Evolutionary conservation across 371 early-diverging fungal genomes (phyloP).

Genomic region (Apophysomyces ossiformis): DNA sequence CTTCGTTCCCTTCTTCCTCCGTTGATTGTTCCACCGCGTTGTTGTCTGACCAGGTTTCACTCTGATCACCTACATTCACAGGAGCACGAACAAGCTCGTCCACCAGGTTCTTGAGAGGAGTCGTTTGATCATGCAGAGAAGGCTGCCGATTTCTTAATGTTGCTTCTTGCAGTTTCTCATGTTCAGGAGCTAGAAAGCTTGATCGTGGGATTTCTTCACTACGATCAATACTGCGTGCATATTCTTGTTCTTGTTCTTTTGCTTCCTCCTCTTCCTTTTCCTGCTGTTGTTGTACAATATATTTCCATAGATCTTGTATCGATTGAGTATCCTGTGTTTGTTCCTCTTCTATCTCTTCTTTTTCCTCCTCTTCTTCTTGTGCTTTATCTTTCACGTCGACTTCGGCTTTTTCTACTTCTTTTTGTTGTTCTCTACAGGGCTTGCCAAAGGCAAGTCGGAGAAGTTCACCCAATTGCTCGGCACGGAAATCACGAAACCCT

Average conservation of each 20-base stretch:
- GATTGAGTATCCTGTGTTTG: slow-evolving; percentile 19
- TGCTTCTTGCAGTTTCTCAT: neutral
- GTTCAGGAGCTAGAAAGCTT: slow-evolving; percentile 1
- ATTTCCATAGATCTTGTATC: slow-evolving; percentile 21
- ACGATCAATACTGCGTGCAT: too few relatives aligned
- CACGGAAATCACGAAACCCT: slow-evolving; percentile 1
- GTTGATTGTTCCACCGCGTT: neutral
- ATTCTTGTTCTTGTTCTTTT: slow-evolving; percentile 6
- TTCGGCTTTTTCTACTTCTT: neutral
- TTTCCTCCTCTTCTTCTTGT: slow-evolving; percentile 15
- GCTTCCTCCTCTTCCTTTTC: slow-evolving; percentile 13
- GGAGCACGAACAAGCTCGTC: slow-evolving; percentile 17
- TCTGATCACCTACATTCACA: neutral
- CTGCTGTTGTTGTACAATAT: slow-evolving; percentile 21
- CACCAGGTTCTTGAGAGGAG: slow-evolving; percentile 21
- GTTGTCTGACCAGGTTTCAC: too few relatives aligned
- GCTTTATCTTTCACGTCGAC: slow-evolving; percentile 17
- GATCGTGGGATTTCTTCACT: slow-evolving; percentile 13
- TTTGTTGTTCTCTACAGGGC: neutral
- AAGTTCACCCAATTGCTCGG: neutral
- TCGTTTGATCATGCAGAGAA: slow-evolving; percentile 15
- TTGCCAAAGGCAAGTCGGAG: neutral
- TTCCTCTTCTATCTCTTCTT: slow-evolving; percentile 16
- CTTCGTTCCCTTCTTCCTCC: neutral
- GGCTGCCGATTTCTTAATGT: neutral